Evolutionary conservation across 345 rosid genomes (phyloP).

Genomic region (Fremontodendron californicum): DNA sequence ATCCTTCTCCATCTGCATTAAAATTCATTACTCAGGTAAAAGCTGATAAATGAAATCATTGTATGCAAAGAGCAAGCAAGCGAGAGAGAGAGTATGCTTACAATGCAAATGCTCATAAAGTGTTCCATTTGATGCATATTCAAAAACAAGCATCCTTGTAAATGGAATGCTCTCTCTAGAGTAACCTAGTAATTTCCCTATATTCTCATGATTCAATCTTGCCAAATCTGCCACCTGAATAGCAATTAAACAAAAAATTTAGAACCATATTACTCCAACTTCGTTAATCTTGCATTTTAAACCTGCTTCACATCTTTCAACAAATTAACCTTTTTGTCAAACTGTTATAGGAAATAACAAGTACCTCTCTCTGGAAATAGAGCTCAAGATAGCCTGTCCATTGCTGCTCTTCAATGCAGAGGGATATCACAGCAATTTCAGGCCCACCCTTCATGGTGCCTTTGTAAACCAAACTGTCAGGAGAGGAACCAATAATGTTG

Average conservation of each 20-base stretch:
- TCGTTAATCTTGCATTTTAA: neutral
- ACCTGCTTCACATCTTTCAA: neutral
- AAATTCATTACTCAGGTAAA: conserved; percentile 16
- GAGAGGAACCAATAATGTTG: conserved; percentile 92
- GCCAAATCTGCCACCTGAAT: conserved; percentile 96
- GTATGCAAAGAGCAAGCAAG: too few relatives aligned
- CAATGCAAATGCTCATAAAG: conserved; percentile 94
- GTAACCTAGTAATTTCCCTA: conserved; percentile 85
- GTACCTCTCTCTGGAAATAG: conserved; percentile 93
- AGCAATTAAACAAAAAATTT: conserved; percentile 11
- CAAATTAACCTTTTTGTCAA: neutral
- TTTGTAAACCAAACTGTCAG: conserved; percentile 90
- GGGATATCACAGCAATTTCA: conserved; percentile 93
- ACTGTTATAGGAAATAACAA: conserved; percentile 5
- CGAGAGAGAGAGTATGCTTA: conserved; percentile 36
- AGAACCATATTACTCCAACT: conserved; percentile 1
- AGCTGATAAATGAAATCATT: neutral
- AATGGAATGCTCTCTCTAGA: conserved; percentile 75
- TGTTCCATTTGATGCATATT: conserved; percentile 95
- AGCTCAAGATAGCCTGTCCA: conserved; percentile 97
- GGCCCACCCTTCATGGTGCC: conserved; percentile 87
- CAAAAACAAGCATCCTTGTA: conserved; percentile 88
- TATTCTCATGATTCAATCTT: conserved; percentile 74
- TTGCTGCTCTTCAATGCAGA: conserved; percentile 77
- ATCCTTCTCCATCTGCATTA: conserved; percentile 81